A percentile compares a stretch with the other conserved stretches of the same genome.
Conservation (phyloP, 305 asterid species). For the Rubia occidens region DNA sequence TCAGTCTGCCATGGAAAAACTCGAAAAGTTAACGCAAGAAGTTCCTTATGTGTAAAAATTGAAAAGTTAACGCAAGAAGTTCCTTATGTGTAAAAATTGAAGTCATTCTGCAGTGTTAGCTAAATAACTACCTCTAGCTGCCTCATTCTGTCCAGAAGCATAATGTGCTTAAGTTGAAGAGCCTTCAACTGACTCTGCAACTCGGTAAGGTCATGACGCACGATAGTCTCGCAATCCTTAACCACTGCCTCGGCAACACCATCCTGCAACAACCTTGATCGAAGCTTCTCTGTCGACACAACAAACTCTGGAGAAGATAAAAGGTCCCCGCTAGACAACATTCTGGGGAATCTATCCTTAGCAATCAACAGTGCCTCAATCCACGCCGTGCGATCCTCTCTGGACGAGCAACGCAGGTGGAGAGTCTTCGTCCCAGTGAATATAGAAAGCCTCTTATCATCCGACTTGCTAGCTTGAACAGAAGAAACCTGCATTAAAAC, state of each 20-base stretch:
- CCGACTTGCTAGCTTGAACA: constrained; percentile 91
- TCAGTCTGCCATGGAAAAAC: constrained; percentile 55
- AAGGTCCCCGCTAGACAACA: constrained; percentile 72
- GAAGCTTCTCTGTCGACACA: constrained; percentile 73
- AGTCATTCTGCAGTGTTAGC: background rate
- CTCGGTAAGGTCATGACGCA: constrained; percentile 66
- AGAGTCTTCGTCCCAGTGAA: constrained; percentile 95
- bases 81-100: too few relatives aligned
- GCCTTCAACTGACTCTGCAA: constrained; percentile 72
- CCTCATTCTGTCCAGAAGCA: constrained; percentile 81
- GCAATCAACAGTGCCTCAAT: constrained; percentile 83
- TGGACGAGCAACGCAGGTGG: constrained; percentile 81
- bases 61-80: constrained; percentile 7
- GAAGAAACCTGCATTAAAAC: constrained; percentile 71
- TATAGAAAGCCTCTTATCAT: constrained; percentile 91
- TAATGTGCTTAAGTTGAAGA: constrained; percentile 79
- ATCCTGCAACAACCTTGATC: constrained; percentile 66
- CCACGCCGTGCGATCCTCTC: constrained; percentile 85
- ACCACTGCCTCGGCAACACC: constrained; percentile 55
- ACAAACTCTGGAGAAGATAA: constrained; percentile 71
- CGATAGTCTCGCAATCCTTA: constrained; percentile 76
- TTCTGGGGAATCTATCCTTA: constrained; percentile 85
- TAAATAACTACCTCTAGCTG: constrained; percentile 62
- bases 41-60: too few relatives aligned
- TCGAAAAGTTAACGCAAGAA: constrained; percentile 3